Percentiles rank a stretch among this genome's conserved stretches.
phyloP scores from a whole-genome alignment of 139 green algal genomes.

The Chlorella ohadii region DNA sequence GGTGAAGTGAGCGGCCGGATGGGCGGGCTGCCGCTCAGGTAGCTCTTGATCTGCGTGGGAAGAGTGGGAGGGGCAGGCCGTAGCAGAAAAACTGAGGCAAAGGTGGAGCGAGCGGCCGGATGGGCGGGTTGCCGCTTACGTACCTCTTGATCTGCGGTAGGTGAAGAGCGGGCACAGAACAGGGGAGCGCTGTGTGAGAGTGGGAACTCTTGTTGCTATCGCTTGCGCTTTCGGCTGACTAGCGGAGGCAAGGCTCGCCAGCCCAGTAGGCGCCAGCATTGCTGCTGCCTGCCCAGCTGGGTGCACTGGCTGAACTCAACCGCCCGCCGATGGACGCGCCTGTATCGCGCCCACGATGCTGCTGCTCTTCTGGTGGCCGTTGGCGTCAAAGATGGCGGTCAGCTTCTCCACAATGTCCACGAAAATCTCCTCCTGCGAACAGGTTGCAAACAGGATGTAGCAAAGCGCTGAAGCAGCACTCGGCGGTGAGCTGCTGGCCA shows the following conservation, averaged over 20 bases:
- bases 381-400: conserved; percentile 89
- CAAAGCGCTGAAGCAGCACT: no score
- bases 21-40: conserved; percentile 84
- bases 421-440: conserved; percentile 94
- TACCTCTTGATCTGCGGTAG: conserved; percentile 83
- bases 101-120: conserved; percentile 53
- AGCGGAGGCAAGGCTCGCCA: no score
- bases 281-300: no score
- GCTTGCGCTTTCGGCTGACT: no score
- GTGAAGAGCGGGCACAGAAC: no score
- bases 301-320: not conserved
- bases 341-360: conserved; percentile 92
- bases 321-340: conserved; percentile 48
- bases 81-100: no score
- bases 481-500: no score
- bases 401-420: conserved; percentile 98
- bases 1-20: conserved; percentile 58
- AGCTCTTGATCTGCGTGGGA: conserved; percentile 79
- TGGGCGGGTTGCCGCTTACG: conserved; percentile 82
- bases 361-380: conserved; percentile 78
- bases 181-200: no score
- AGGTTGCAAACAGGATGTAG: no score
- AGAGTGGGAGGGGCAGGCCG: not conserved
- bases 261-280: no score
- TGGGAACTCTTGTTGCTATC: no score